phyloP scores from a whole-genome alignment of 495 filamentous ascomycete genomes.

The Neurospora tetrasperma region DNA sequence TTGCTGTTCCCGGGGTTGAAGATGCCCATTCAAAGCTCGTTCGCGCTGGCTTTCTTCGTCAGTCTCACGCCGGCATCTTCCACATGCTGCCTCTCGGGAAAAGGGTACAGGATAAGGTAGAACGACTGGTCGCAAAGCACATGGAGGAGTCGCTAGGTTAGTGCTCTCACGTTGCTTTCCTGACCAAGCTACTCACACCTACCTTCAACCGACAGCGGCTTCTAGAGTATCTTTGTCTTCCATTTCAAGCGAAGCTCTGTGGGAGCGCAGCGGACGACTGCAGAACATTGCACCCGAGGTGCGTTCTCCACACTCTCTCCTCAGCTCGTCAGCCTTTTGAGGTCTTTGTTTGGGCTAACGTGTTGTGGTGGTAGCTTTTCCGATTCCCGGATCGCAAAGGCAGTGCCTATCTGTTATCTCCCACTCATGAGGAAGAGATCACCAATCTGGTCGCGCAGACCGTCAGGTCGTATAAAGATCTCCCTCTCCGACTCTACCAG shows the following conservation, averaged over 20 bases:
- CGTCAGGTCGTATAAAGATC: constrained; percentile 74
- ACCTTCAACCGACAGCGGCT: constrained; percentile 45
- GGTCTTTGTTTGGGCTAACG: constrained; percentile 5
- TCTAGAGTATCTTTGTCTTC: constrained; percentile 83
- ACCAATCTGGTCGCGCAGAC: constrained; percentile 64
- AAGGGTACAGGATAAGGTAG: constrained; percentile 81
- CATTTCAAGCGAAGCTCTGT: constrained; percentile 75
- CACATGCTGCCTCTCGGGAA: constrained; percentile 87
- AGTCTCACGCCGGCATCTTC: constrained; percentile 84
- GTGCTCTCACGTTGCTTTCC: constrained; percentile 9
- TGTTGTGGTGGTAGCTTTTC: constrained; percentile 52
- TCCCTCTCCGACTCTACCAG: constrained; percentile 85
- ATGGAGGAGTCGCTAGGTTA: constrained; percentile 66
- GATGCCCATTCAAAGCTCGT: constrained; percentile 68
- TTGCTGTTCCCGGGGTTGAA: constrained; percentile 40
- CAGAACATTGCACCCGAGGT: constrained; percentile 32
- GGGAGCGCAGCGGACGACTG: constrained; percentile 49
- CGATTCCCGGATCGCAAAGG: constrained; percentile 71
- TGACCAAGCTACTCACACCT: background rate
- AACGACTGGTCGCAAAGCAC: constrained; percentile 74
- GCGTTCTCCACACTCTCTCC: constrained; percentile 5
- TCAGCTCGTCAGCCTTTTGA: background rate
- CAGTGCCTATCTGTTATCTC: constrained; percentile 65
- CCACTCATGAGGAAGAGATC: constrained; percentile 96
- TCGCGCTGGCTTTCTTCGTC: constrained; percentile 70